A percentile compares a stretch with the other conserved stretches of the same genome.
phyloP scores from a whole-genome alignment of 495 filamentous ascomycete genomes.

The Podospora australis region DNA sequence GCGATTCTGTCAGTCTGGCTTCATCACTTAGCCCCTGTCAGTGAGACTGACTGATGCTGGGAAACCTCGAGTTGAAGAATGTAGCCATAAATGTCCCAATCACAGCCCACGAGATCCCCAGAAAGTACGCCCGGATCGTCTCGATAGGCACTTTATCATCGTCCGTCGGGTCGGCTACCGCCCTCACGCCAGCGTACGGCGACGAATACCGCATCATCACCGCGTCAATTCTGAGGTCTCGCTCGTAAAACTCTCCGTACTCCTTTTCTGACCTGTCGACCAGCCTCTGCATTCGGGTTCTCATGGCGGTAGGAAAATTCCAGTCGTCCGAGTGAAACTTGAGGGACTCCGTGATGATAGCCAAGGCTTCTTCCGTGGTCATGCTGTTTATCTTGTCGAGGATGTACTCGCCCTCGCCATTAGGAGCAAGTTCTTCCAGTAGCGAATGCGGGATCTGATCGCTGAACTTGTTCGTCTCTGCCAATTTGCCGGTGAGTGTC shows the following conservation, averaged over 20 bases:
- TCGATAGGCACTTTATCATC: slow-evolving; percentile 27
- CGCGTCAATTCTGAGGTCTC: slow-evolving; percentile 32
- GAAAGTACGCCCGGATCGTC: slow-evolving; percentile 35
- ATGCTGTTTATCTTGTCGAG: slow-evolving; percentile 33
- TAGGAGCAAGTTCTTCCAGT: slow-evolving; percentile 32
- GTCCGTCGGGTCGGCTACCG: slow-evolving; percentile 34
- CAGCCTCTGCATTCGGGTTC: slow-evolving; percentile 25
- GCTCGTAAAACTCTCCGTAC: slow-evolving; percentile 33
- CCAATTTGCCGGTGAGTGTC: slow-evolving; percentile 7
- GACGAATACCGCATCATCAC: slow-evolving; percentile 35
- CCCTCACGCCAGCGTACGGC: slow-evolving; percentile 42
- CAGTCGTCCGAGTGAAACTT: slow-evolving; percentile 32
- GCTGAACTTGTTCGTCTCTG: slow-evolving; percentile 7
- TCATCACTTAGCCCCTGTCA: too few relatives aligned
- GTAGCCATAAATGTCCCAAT: slow-evolving; percentile 33
- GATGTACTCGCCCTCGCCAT: slow-evolving; percentile 34
- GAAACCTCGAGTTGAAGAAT: slow-evolving; percentile 37
- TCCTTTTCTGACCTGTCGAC: slow-evolving; percentile 22
- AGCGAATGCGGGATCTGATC: slow-evolving; percentile 30
- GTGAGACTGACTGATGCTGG: slow-evolving; percentile 25
- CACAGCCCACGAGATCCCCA: slow-evolving; percentile 34
- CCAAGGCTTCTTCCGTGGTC: slow-evolving; percentile 30
- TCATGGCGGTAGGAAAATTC: slow-evolving; percentile 33
- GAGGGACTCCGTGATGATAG: slow-evolving; percentile 25
- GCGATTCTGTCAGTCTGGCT: not conserved